Evolutionary conservation across 495 filamentous ascomycete genomes (phyloP), one percentile per base, ranked within the genome.

Genomic region (Podospora comata): DNA sequence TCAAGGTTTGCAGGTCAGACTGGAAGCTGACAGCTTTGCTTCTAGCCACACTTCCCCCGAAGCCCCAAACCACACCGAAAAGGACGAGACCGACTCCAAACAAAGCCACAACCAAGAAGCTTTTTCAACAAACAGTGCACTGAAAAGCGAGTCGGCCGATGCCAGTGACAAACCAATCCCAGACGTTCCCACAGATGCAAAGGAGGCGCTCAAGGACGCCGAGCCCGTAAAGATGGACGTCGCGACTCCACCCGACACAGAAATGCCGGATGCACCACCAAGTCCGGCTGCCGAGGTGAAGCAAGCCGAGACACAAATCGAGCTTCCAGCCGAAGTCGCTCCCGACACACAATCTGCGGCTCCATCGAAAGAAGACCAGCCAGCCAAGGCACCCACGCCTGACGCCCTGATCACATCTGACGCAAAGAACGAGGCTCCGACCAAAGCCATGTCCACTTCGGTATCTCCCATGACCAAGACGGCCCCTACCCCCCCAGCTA

Each of bases 191-290:
- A 53, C 59, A 15, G 61, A 73, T 57, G 28, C n/a, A 5, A 48
- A 68, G 44, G 68, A 71, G 11, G 65, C 57, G 44, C 34, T 70
- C 62, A 13, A 56, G 64, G 4, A 71, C 34, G 27, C 44, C 56
- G 66, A 70, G 65, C 26, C 71, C 67, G 55, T 71, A 57, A 60
- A 70, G 65, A 60, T 69, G 62, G 65, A 65, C 0, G 27, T 65
- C 15, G 57, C 65, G 5, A 48, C 62, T 23, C 68, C 72, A 27
- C 54, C 65, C 48, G 74, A 78, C 54, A 72, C 69, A 11, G 77
- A 79, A 3, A 79, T 79, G 76, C 62, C 73, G 1, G 76, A 80
- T 69, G 76, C 72, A 64, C 72, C 74, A n/a, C 32, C 64, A 20
- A 67, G 61, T 15, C 59, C 60, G 23, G 26, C 34, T 7, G 5